Conservation (phyloP, 2,329 filamentous ascomycete species). For the Xylariaceae sp. region DNA sequence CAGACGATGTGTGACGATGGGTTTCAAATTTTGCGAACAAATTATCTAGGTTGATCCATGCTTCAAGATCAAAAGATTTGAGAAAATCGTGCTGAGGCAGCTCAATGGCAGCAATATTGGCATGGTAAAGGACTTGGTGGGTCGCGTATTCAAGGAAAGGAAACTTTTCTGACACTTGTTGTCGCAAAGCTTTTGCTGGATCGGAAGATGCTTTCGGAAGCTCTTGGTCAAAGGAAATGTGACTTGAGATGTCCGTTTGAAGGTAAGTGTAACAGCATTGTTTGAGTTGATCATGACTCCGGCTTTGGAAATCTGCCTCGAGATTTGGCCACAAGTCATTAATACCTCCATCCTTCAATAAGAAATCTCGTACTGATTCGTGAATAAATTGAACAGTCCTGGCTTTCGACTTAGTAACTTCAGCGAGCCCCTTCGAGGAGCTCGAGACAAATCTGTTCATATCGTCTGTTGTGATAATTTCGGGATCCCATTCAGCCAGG, state of each 20-base stretch:
- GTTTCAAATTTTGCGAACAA: slow-evolving; percentile 5
- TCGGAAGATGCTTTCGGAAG: neutral
- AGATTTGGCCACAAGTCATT: slow-evolving; percentile 43
- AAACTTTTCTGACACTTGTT: neutral
- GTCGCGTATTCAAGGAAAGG: slow-evolving; percentile 32
- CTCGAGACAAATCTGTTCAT: slow-evolving; percentile 47
- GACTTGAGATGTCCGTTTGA: neutral
- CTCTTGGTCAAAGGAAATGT: too few species aligned
- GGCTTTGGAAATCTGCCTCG: slow-evolving; percentile 49
- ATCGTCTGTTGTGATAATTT: slow-evolving; percentile 8
- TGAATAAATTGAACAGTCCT: slow-evolving; percentile 60
- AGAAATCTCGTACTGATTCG: slow-evolving; percentile 57
- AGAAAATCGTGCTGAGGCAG: slow-evolving; percentile 12
- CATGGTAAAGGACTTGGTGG: slow-evolving; percentile 26
- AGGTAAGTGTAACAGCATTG: slow-evolving; percentile 12
- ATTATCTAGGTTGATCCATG: slow-evolving; percentile 13
- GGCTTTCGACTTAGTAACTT: slow-evolving; percentile 45
- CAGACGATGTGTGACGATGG: neutral
- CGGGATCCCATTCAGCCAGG: slow-evolving; percentile 7
- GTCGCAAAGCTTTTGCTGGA: neutral
- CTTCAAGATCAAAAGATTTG: neutral
- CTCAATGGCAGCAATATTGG: slow-evolving; percentile 14
- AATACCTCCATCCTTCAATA: slow-evolving; percentile 48
- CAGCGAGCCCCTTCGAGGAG: slow-evolving; percentile 58
- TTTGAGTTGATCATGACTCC: slow-evolving; percentile 48